These are phyloP conservation scores for Penicillium taxi DNA, from an alignment of 495 filamentous ascomycete genomes.

Conservation along the genomic window DNA sequence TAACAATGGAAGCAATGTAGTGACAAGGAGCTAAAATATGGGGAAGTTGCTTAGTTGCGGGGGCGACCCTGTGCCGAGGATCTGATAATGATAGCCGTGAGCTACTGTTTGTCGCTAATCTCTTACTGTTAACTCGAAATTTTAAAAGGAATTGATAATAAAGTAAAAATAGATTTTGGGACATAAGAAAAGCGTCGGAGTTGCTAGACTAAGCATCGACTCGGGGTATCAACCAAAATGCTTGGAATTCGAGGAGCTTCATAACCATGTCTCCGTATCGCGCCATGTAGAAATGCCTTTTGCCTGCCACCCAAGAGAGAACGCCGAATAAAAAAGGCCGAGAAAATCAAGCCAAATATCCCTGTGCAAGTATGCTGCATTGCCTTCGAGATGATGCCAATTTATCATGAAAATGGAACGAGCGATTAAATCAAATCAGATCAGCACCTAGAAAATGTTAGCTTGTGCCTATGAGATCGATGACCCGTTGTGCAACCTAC, in stretches of 20 bases:
- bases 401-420: slow-evolving; percentile 11
- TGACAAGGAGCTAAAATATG: slow-evolving; percentile 14
- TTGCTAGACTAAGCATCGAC: slow-evolving; percentile 45
- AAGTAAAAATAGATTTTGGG: too few relatives aligned
- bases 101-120: too few relatives aligned
- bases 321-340: slow-evolving; percentile 28
- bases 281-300: slow-evolving; percentile 42
- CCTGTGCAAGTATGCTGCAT: slow-evolving; percentile 27
- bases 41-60: slow-evolving; percentile 17
- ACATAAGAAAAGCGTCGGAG: slow-evolving; percentile 31
- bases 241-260: slow-evolving; percentile 45
- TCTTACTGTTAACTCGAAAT: not conserved
- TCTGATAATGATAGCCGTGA: slow-evolving; percentile 27
- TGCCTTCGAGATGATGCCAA: slow-evolving; percentile 14
- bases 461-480: slow-evolving; percentile 1
- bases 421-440: slow-evolving; percentile 14
- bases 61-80: slow-evolving; percentile 21
- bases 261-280: slow-evolving; percentile 40
- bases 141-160: too few relatives aligned
- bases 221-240: slow-evolving; percentile 49
- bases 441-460: slow-evolving; percentile 43
- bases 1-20: not conserved
- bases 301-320: slow-evolving; percentile 34
- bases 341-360: slow-evolving; percentile 17
- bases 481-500: slow-evolving; percentile 39